A percentile compares a stretch with the other conserved stretches of the same genome.
Evolutionary conservation across 805 yeast species (phyloP).

Genomic region (Ogataea nonfermentans): DNA sequence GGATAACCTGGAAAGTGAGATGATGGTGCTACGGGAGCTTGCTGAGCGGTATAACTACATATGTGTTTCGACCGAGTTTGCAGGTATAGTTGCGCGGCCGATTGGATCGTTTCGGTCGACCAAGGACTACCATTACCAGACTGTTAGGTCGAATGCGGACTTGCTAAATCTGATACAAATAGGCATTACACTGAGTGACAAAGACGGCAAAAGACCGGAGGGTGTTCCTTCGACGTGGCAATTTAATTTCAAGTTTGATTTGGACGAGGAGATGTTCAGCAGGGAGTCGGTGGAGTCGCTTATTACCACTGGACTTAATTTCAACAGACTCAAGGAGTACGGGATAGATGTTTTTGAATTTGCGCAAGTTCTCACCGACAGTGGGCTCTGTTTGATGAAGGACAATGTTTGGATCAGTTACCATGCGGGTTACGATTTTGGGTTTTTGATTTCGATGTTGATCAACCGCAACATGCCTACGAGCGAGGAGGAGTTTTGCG

Average conservation of each 20-base stretch:
- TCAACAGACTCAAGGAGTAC: constrained; percentile 63
- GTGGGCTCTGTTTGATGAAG: constrained; percentile 76
- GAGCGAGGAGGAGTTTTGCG: constrained; percentile 72
- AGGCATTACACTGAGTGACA: constrained; percentile 72
- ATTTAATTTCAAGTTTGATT: constrained; percentile 84
- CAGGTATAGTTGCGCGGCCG: constrained; percentile 95
- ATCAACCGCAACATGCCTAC: constrained; percentile 76
- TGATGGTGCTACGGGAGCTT: constrained; percentile 57
- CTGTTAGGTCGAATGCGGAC: constrained; percentile 88
- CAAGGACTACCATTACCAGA: constrained; percentile 92
- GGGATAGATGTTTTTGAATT: constrained; percentile 82
- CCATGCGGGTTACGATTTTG: constrained; percentile 93
- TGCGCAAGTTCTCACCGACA: constrained; percentile 79
- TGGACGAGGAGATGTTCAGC: constrained; percentile 78
- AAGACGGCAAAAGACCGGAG: constrained; percentile 67
- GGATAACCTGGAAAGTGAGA: constrained; percentile 65
- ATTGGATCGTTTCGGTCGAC: constrained; percentile 89
- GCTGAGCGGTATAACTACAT: constrained; percentile 56
- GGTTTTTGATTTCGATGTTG: constrained; percentile 76
- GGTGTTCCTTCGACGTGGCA: constrained; percentile 84
- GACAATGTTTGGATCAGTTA: constrained; percentile 84
- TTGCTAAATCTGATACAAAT: constrained; percentile 81
- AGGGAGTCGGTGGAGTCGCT: constrained; percentile 80
- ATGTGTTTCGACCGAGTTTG: constrained; percentile 86
- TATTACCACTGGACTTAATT: constrained; percentile 79